Percentiles rank a stretch among this genome's conserved stretches.
Conservation (phyloP, 108 stramenopile species). For the Seminavis robusta region DNA sequence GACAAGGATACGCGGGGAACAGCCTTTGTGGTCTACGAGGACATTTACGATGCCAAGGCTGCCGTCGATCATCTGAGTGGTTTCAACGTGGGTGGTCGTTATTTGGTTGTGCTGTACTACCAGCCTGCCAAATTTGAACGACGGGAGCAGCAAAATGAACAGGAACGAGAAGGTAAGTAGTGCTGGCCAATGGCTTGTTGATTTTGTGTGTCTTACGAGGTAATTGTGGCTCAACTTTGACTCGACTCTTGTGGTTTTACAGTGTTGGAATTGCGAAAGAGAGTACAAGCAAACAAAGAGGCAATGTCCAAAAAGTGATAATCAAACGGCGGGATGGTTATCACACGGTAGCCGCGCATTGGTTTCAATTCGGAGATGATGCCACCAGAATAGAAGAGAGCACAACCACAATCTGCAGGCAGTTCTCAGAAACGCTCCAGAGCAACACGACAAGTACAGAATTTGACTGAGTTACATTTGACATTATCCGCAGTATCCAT, state of each 20-base stretch:
- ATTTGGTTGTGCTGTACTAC: constrained; percentile 96
- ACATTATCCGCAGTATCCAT: too few relatives aligned
- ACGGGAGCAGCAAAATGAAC: constrained; percentile 65
- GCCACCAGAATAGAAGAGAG: too few relatives aligned
- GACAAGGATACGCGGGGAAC: constrained; percentile 92
- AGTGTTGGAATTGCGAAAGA: neutral
- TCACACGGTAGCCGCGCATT: too few relatives aligned
- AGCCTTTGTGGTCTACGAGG: constrained; percentile 95
- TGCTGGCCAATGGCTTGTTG: too few relatives aligned
- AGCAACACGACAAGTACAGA: too few relatives aligned
- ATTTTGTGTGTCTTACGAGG: too few relatives aligned
- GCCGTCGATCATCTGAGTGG: constrained; percentile 96
- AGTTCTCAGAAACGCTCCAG: too few relatives aligned
- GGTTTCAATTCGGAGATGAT: too few relatives aligned
- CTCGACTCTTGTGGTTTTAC: too few relatives aligned
- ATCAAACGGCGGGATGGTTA: neutral
- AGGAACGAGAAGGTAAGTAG: constrained; percentile 93
- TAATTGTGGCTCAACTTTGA: too few relatives aligned
- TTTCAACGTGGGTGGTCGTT: constrained; percentile 97
- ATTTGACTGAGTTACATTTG: too few relatives aligned
- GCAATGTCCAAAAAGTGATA: constrained; percentile 1
- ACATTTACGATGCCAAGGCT: constrained; percentile 97
- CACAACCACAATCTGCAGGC: too few relatives aligned
- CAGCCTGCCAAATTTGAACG: constrained; percentile 82
- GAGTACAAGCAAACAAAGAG: constrained; percentile 9